Percentiles rank a stretch among this genome's conserved stretches.
Conservation (phyloP, 1,139 yeast species). For the Suhomyces bribrorum region DNA sequence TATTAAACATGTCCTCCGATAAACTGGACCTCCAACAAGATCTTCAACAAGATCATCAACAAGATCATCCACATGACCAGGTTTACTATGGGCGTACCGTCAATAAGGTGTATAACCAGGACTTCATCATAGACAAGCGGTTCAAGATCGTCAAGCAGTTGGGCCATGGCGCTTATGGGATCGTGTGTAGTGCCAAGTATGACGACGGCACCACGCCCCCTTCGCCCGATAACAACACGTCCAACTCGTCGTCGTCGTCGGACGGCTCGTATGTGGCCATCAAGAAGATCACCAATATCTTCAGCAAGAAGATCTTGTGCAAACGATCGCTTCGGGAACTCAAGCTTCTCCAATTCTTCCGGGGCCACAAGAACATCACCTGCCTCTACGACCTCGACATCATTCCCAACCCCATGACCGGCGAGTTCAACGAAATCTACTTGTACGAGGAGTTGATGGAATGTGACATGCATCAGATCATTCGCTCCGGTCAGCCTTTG, state of each 20-base stretch:
- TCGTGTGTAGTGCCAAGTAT: conserved; percentile 91
- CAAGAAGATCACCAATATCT: conserved; percentile 90
- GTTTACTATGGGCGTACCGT: conserved; percentile 37
- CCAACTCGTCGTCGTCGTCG: conserved; percentile 15
- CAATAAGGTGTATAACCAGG: conserved; percentile 78
- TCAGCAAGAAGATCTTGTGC: conserved; percentile 83
- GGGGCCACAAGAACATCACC: conserved; percentile 92
- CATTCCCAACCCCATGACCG: conserved; percentile 67
- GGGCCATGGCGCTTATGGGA: conserved; percentile 97
- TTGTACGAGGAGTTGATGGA: conserved; percentile 96
- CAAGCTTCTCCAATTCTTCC: conserved; percentile 82
- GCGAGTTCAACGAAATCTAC: conserved; percentile 85
- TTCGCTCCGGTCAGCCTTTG: conserved; percentile 87
- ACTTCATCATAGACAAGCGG: conserved; percentile 81
- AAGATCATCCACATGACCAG: no score
- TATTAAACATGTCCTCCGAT: no score
- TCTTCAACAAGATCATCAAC: no score
- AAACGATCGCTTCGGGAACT: conserved; percentile 88
- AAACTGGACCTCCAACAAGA: no score
- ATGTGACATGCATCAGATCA: conserved; percentile 97
- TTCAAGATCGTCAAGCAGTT: conserved; percentile 85
- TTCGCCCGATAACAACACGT: conserved; percentile 7
- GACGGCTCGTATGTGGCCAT: conserved; percentile 70
- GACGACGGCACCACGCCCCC: conserved; percentile 52
- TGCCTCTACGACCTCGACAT: conserved; percentile 93